Base-by-base conservation (phyloP, 2,329 filamentous ascomycete species). In the Neodidymelliopsis sp. region DNA sequence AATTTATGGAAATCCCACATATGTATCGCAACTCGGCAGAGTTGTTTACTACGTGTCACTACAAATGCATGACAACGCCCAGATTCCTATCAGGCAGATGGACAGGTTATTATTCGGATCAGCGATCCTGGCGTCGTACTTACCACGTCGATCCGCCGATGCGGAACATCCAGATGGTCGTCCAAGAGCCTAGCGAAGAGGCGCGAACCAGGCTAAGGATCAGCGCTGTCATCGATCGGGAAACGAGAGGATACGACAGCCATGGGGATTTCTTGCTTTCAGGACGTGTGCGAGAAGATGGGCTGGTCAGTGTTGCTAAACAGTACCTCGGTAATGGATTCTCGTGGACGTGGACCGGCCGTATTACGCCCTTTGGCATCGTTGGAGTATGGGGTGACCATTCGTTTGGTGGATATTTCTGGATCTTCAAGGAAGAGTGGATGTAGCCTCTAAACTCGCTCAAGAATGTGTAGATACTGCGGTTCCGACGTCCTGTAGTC, bases 371-470 rank as follows among this genome's bases (percentile, higher is more conserved):
- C 0, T 67, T 66, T 38, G 64, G 63, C 0, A 64, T 67, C 8
- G 54, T 60, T 15, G 64, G 62, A 3, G 41, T 49, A 3, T 67
- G 60, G 63, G 52, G 56, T 23, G 15, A 38, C 2, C 30, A 40
- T 11, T 33, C 34, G 4, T 59, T 65, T 28, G 58, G 58, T n/a
- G 61, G 62, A 1, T 59, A 64, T 19, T 62, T 66, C 16, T 66
- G 63, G 60, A 60, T 66, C 7, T 66, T 59, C 56, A 67, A 65
- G 33, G 31, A 52, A 16, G 59, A 64, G n/a, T 67, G 60, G 62
- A 13, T 13, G n/a, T 39, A n/a, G 9, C 3, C 16, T n/a, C 28
- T 7, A 12, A 18, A n/a, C n/a, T n/a, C n/a, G n/a, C n/a, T n/a
- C n/a, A n/a, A n/a, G n/a, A n/a, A n/a, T n/a, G n/a, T n/a, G n/a